Conservation (phyloP, 2,329 filamentous ascomycete genomes). For the Arthroderma uncinatum region DNA sequence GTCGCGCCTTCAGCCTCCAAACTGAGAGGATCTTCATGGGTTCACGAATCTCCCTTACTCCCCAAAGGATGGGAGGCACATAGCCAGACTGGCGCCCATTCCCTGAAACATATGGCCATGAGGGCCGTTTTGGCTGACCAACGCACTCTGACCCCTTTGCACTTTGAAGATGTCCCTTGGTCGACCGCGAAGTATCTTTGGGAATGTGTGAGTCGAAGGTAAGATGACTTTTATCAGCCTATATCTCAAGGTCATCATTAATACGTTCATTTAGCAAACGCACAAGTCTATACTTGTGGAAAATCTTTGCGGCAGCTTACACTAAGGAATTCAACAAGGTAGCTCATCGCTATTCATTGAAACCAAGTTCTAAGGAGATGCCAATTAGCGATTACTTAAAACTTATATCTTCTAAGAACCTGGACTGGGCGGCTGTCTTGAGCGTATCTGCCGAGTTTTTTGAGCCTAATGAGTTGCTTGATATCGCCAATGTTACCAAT, state of each 20-base stretch:
- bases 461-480: conserved; percentile 27
- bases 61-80: conserved; percentile 20
- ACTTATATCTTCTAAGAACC: conserved; percentile 23
- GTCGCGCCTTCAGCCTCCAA: conserved; percentile 5
- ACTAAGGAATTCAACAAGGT: conserved; percentile 25
- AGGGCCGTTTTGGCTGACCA: conserved; percentile 27
- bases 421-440: conserved; percentile 28
- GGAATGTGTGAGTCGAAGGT: conserved; percentile 29
- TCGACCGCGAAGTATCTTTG: conserved; percentile 30
- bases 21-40: conserved; percentile 25
- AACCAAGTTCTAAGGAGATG: conserved; percentile 22
- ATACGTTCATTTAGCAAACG: conserved; percentile 21
- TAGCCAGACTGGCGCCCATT: conserved; percentile 21
- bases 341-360: conserved; percentile 23
- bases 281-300: conserved; percentile 35
- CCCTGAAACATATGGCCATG: conserved; percentile 28
- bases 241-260: conserved; percentile 5
- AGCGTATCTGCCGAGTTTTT: conserved; percentile 25
- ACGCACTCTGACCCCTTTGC: conserved; percentile 23
- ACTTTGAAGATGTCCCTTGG: conserved; percentile 33
- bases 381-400: conserved; percentile 27
- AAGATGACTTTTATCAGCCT: conserved; percentile 10
- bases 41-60: conserved; percentile 30
- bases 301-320: conserved; percentile 31
- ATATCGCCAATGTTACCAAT: conserved; percentile 30